Conservation (phyloP, 2,329 filamentous ascomycete species). For the Colletotrichum incanum region DNA sequence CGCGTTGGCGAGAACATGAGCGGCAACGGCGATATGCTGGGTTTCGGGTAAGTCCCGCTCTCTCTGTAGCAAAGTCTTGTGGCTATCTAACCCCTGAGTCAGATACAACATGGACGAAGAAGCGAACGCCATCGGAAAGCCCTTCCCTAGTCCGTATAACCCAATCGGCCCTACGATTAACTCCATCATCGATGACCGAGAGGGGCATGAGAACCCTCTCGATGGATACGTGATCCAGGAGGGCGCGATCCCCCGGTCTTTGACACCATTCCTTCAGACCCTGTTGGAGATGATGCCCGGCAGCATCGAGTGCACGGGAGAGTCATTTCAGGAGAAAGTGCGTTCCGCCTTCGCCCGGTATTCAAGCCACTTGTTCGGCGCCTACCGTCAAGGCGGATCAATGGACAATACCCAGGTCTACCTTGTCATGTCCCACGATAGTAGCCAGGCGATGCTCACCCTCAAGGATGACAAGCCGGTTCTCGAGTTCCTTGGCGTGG, state of each 20-base stretch:
- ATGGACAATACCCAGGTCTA: constrained; percentile 75
- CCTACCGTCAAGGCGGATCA: constrained; percentile 70
- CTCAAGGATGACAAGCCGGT: constrained; percentile 73
- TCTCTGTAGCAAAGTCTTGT: neutral
- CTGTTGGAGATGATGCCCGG: constrained; percentile 71
- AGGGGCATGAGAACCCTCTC: constrained; percentile 66
- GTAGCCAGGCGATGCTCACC: constrained; percentile 73
- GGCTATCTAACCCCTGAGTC: constrained; percentile 45
- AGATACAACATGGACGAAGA: constrained; percentile 73
- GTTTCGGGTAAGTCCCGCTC: constrained; percentile 66
- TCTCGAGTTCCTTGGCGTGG: constrained; percentile 73
- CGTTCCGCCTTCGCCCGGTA: constrained; percentile 64
- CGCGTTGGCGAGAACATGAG: constrained; percentile 73
- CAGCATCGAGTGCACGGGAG: constrained; percentile 56
- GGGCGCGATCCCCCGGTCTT: constrained; percentile 71
- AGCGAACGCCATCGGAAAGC: constrained; percentile 70
- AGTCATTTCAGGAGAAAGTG: constrained; percentile 58
- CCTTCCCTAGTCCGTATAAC: constrained; percentile 64
- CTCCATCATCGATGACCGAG: constrained; percentile 73
- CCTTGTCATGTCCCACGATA: constrained; percentile 78
- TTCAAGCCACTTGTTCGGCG: constrained; percentile 71
- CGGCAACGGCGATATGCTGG: constrained; percentile 77
- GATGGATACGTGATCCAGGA: constrained; percentile 78
- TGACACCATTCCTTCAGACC: constrained; percentile 69
- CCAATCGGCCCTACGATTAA: constrained; percentile 76